Evolutionary conservation across 169 alveolate genomes (phyloP), one percentile per base, ranked within the genome.

Genomic region (Pseudocohnilembus persalinus): DNA sequence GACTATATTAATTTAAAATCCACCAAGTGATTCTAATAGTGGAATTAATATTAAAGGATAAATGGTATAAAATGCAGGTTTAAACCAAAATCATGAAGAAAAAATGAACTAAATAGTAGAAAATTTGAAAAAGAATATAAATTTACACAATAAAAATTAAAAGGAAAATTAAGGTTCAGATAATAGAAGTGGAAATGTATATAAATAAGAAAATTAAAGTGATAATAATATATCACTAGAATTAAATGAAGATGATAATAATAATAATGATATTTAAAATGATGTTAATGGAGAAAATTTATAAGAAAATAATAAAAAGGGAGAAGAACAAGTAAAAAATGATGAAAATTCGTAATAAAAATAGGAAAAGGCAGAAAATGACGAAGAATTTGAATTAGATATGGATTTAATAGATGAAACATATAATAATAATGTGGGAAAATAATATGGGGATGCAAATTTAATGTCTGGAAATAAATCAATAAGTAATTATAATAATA

Each of bases 321-420:
- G 32, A 31, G 32, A 29, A 31, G 33, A 33, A 0, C 83, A 32
- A 26, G n/a, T 33, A 77, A 33, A 31, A 6, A 24, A 33, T 33
- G 35, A 28, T 64, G 25, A 64, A 20, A 64, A 64, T 64, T 16
- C 32, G 35, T 33, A 34, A 32, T 0, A 76, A 76, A 27, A 76
- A 0, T 31, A 77, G 35, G 26, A 77, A 77, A 31, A 11, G 27
- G 30, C 34, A 49, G 27, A 78, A 32, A 4, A 78, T 34, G 35
- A 79, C 29, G 84, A 79, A 28, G 76, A 79, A 79, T 34, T 79
- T 68, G 35, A 73, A 28, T 64, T 79, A 29, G 76, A 79, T 29
- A 79, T 79, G 24, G 84, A 79, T 11, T 63, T 79, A 29, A 79
- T 79, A 11, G 84, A 79, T n/a, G 76, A 79, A 49, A 79, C 84